Base-by-base conservation (phyloP, 257 asterid species). In the Avicennia marina region DNA sequence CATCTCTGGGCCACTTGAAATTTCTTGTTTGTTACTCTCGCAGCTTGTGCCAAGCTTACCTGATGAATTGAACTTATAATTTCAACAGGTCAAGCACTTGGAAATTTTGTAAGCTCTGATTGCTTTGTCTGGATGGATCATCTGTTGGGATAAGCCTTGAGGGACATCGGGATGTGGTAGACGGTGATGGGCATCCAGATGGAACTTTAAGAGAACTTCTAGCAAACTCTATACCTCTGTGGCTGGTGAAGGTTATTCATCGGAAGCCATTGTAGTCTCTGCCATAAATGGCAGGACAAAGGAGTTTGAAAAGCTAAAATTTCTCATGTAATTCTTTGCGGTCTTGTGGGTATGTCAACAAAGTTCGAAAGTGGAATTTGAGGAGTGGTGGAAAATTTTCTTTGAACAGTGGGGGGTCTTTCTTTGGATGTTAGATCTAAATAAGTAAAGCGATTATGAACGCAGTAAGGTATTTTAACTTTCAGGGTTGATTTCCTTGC, bases 41-140 rank as follows among this genome's bases (percentile, higher is more conserved):
- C 83, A 85, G 96, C 85, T 69, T 69, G 84, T 81, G 94, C 85
- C 83, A 68, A 76, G 93, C 77, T 78, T 83, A 68, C 71, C 83
- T 51, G 88, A 70, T 63, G 65, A 65, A 56, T 72, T 78, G 75
- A 83, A 79, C 66, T 78, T 71, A 77, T 71, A 78, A 76, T 72
- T 49, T 78, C 81, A 68, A 72, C 78, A 78, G 79, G 82, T 67
- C 76, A 70, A 62, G 74, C 38, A 22, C 62, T 67, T 72, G 69
- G 80, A 67, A 56, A 64, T 60, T 72, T 56, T 68, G 67, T 54
- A 73, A 61, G 69, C 66, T 71, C 10, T 69, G 71, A 57, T 75
- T 65, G 77, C 71, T 70, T 77, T 73, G 66, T 76, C 71, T 70
- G 77, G 81, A 72, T 69, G 65, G 69, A 60, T 75, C 76, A 67